These are phyloP conservation scores for Monilinia vaccinii-corymbosi DNA, from an alignment of 2,329 filamentous ascomycete genomes.

Conservation along the genomic window DNA sequence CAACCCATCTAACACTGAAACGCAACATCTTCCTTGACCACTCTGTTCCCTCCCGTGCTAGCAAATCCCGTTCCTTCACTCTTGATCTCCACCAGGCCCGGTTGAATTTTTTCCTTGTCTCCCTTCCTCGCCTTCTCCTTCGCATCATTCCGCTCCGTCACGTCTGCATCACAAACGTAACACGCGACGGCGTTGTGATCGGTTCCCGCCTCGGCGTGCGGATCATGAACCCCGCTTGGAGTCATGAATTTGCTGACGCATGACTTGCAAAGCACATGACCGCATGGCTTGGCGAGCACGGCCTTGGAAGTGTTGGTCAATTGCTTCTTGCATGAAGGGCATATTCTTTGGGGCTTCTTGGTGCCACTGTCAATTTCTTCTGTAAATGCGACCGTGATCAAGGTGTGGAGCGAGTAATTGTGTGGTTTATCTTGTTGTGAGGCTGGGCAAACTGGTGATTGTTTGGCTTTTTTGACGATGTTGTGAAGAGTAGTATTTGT, in stretches of 20 bases:
- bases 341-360: slow-evolving; percentile 47
- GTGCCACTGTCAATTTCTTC: slow-evolving; percentile 50
- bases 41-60: slow-evolving; percentile 72
- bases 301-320: slow-evolving; percentile 77
- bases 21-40: slow-evolving; percentile 67
- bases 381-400: slow-evolving; percentile 69
- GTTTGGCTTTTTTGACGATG: slow-evolving; percentile 53
- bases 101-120: slow-evolving; percentile 50
- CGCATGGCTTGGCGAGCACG: slow-evolving; percentile 76
- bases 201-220: slow-evolving; percentile 43
- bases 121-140: slow-evolving; percentile 40
- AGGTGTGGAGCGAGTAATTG: slow-evolving; percentile 64
- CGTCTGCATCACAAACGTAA: slow-evolving; percentile 77
- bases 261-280: slow-evolving; percentile 80
- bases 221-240: slow-evolving; percentile 44
- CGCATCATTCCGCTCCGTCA: slow-evolving; percentile 41
- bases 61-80: slow-evolving; percentile 92
- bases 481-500: slow-evolving; percentile 47
- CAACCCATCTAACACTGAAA: slow-evolving; percentile 59
- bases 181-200: slow-evolving; percentile 52
- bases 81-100: slow-evolving; percentile 69
- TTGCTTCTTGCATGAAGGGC: slow-evolving; percentile 77
- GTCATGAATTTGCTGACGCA: slow-evolving; percentile 80
- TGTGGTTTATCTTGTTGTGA: slow-evolving; percentile 60
- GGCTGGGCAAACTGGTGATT: slow-evolving; percentile 66